These are phyloP conservation scores for Tricladium varicosporioides DNA, from an alignment of 2,329 filamentous ascomycete genomes.

Conservation along the genomic window DNA sequence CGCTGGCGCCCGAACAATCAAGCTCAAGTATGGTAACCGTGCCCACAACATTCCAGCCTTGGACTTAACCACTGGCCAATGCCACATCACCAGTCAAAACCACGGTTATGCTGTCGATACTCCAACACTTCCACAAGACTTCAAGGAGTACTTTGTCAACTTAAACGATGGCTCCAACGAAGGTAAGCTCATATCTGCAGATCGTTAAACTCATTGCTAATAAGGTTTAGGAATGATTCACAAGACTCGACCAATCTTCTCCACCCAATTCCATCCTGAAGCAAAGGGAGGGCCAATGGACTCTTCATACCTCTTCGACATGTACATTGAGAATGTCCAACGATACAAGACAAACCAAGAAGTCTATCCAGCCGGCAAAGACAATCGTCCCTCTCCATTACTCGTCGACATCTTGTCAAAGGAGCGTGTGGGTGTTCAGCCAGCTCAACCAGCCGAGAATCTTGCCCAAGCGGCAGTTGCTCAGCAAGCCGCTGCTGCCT, in stretches of 20 bases:
- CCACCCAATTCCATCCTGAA: constrained; percentile 97
- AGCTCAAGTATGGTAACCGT: constrained; percentile 99
- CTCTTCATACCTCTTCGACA: constrained; percentile 93
- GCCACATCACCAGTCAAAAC: constrained; percentile 98
- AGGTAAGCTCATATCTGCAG: constrained; percentile 45
- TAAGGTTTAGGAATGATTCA: constrained; percentile 73
- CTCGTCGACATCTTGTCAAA: constrained; percentile 89
- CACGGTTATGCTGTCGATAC: constrained; percentile 96
- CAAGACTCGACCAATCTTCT: constrained; percentile 94
- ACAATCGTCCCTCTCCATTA: constrained; percentile 83
- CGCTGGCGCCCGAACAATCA: constrained; percentile 84
- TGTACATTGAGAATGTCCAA: constrained; percentile 86
- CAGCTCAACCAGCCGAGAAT: constrained; percentile 28
- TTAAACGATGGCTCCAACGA: constrained; percentile 97
- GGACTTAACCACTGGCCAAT: constrained; percentile 91
- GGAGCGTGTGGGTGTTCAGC: constrained; percentile 82
- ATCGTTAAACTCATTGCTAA: constrained; percentile 11
- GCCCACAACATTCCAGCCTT: constrained; percentile 97
- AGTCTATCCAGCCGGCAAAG: constrained; percentile 67
- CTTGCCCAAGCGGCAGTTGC: constrained; percentile 20
- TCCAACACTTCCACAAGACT: constrained; percentile 76
- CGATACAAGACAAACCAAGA: constrained; percentile 84
- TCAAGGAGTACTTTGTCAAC: constrained; percentile 98
- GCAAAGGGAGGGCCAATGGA: constrained; percentile 97
- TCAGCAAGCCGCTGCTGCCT: constrained; percentile 22